Percentiles rank a stretch among this genome's conserved stretches.
phyloP scores from a whole-genome alignment of 768 basidiomycete genomes.

The Pleurotus djamor region DNA sequence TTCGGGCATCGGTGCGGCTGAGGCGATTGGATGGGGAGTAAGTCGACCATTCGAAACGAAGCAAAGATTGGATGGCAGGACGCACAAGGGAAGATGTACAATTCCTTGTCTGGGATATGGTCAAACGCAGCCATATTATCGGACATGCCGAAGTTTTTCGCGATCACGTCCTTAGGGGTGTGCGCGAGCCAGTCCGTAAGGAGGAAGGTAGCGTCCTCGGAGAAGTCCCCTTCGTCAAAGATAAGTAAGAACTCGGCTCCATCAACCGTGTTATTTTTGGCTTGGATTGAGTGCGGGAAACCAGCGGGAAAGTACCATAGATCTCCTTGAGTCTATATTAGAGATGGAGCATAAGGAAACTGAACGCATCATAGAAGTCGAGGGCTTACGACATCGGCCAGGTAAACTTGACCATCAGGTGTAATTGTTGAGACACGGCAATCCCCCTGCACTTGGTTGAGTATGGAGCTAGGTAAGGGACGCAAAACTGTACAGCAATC shows the following conservation, averaged over 20 bases:
- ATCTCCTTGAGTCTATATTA: conserved; percentile 29
- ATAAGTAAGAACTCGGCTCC: conserved; percentile 55
- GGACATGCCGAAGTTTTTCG: conserved; percentile 59
- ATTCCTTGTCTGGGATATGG: conserved; percentile 47
- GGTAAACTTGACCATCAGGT: conserved; percentile 47
- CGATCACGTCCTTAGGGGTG: conserved; percentile 49
- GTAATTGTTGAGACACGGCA: conserved; percentile 49
- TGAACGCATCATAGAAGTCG: background rate
- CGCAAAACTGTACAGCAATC: conserved; percentile 29
- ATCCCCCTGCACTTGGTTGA: conserved; percentile 30
- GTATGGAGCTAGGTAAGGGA: background rate
- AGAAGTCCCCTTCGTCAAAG: conserved; percentile 41
- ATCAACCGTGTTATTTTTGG: conserved; percentile 40
- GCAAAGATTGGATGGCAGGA: background rate
- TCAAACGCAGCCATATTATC: conserved; percentile 43
- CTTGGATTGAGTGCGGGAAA: conserved; percentile 54
- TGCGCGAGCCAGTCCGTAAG: conserved; percentile 71
- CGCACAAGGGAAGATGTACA: conserved; percentile 51
- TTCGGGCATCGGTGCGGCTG: conserved; percentile 30
- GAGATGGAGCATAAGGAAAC: background rate
- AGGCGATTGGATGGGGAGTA: background rate
- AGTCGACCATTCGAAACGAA: background rate
- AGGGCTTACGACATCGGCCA: conserved; percentile 48
- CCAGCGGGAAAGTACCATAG: conserved; percentile 63
- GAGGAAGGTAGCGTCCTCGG: conserved; percentile 58